These are phyloP conservation scores for Colletotrichum brevisporum DNA, from an alignment of 2,329 filamentous ascomycete genomes.

Conservation along the genomic window DNA sequence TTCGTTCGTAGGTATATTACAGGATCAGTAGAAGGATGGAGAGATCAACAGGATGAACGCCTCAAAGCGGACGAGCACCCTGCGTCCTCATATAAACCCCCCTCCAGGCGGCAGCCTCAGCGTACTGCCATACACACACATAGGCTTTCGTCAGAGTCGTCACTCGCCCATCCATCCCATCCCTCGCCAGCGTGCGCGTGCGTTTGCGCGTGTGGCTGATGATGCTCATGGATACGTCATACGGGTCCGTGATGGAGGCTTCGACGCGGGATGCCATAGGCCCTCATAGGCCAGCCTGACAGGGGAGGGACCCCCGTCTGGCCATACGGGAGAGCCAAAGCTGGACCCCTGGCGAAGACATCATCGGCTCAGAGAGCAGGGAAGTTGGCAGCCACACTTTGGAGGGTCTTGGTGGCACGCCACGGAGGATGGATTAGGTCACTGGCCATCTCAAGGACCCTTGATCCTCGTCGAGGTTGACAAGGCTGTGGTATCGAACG, in stretches of 20 bases:
- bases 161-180: slow-evolving; percentile 23
- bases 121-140: slow-evolving; percentile 7
- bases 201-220: slow-evolving; percentile 36
- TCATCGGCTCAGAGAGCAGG: slow-evolving; percentile 33
- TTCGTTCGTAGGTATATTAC: neutral
- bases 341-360: slow-evolving; percentile 31
- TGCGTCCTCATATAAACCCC: slow-evolving; percentile 29
- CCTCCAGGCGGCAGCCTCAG: neutral
- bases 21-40: slow-evolving; percentile 2
- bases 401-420: slow-evolving; percentile 9
- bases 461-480: neutral
- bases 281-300: slow-evolving; percentile 33
- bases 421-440: slow-evolving; percentile 11
- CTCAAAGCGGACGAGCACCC: slow-evolving; percentile 19
- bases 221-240: slow-evolving; percentile 38
- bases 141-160: slow-evolving; percentile 32
- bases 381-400: slow-evolving; percentile 40
- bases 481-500: slow-evolving; percentile 7
- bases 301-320: slow-evolving; percentile 27
- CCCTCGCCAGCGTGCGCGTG: slow-evolving; percentile 19
- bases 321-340: neutral
- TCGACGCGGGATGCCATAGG: slow-evolving; percentile 36
- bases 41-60: slow-evolving; percentile 33
- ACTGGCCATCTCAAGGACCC: neutral
- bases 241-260: slow-evolving; percentile 37